Percentiles rank a stretch among this genome's conserved stretches.
phyloP scores from a whole-genome alignment of 2,329 filamentous ascomycete genomes.

The Diaporthe aspalathi region DNA sequence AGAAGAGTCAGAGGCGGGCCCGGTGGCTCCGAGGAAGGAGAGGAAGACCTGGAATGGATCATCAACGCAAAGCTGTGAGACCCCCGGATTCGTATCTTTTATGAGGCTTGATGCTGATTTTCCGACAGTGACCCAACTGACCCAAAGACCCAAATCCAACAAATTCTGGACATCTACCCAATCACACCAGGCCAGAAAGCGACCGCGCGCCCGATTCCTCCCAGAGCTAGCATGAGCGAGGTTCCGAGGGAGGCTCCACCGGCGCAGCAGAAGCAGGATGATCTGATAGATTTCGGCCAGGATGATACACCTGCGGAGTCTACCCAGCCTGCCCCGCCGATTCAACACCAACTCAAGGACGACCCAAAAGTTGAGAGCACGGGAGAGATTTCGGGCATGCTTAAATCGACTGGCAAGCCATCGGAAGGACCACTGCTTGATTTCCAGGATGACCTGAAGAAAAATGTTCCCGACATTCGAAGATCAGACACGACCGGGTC shows the following conservation, averaged over 20 bases:
- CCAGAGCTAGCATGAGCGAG: slow-evolving; percentile 48
- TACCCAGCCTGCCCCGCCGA: slow-evolving; percentile 28
- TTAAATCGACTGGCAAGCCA: slow-evolving; percentile 60
- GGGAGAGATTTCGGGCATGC: slow-evolving; percentile 56
- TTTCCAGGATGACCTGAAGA: slow-evolving; percentile 66
- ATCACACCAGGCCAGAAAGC: slow-evolving; percentile 81
- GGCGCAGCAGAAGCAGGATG: slow-evolving; percentile 41
- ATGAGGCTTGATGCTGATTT: slow-evolving; percentile 32
- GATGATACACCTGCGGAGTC: slow-evolving; percentile 46
- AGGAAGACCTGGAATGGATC: slow-evolving; percentile 95
- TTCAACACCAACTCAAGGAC: slow-evolving; percentile 24
- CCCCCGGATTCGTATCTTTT: not conserved
- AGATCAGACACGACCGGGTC: slow-evolving; percentile 51
- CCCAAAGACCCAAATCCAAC: slow-evolving; percentile 74
- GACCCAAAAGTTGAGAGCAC: slow-evolving; percentile 43
- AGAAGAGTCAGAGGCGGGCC: slow-evolving; percentile 77
- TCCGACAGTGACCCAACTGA: slow-evolving; percentile 69
- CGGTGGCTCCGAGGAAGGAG: slow-evolving; percentile 79
- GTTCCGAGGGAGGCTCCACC: slow-evolving; percentile 43
- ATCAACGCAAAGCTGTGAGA: slow-evolving; percentile 85
- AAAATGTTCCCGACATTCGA: slow-evolving; percentile 56
- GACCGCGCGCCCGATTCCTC: slow-evolving; percentile 66
- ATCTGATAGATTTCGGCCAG: slow-evolving; percentile 70
- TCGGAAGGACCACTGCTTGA: slow-evolving; percentile 64
- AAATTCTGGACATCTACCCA: slow-evolving; percentile 88